Percentiles rank a stretch among this genome's conserved stretches.
Conservation (phyloP, 148 eudicot genomes). For the Chenopodium album region DNA sequence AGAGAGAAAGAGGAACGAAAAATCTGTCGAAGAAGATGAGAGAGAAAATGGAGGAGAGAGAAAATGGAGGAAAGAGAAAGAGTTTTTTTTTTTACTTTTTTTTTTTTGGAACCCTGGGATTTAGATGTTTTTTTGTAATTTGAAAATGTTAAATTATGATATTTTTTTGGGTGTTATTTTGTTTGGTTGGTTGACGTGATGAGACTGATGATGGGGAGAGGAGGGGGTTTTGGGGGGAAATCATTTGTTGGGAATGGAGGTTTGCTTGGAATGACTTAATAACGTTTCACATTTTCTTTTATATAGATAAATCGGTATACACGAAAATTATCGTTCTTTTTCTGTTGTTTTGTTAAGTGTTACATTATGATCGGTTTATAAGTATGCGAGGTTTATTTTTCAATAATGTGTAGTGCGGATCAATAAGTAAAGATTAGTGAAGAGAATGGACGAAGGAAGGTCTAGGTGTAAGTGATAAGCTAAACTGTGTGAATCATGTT, state of each 20-base stretch:
- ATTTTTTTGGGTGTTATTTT: neutral
- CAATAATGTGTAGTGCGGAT: no score
- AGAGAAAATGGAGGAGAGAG: constrained; percentile 20
- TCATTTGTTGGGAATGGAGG: constrained; percentile 7
- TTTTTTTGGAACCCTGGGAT: neutral
- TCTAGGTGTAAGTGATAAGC: no score
- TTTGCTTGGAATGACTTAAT: neutral
- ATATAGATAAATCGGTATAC: no score
- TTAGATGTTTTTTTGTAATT: neutral
- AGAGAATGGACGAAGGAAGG: no score
- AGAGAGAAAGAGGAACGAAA: constrained; percentile 6
- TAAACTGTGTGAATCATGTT: no score
- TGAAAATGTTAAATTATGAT: neutral
- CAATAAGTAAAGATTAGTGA: no score
- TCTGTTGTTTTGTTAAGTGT: no score
- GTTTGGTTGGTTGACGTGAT: neutral
- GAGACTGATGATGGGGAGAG: neutral
- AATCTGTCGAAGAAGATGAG: constrained; percentile 8
- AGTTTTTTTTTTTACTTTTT: neutral
- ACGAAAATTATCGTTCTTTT: no score
- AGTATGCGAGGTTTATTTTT: no score
- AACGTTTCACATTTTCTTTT: neutral
- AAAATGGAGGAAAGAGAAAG: neutral
- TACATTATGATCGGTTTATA: no score
- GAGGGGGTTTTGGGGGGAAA: neutral